phyloP scores from a whole-genome alignment of 2,329 filamentous ascomycete genomes.

The Aspergillus oerlinghausenensis region DNA sequence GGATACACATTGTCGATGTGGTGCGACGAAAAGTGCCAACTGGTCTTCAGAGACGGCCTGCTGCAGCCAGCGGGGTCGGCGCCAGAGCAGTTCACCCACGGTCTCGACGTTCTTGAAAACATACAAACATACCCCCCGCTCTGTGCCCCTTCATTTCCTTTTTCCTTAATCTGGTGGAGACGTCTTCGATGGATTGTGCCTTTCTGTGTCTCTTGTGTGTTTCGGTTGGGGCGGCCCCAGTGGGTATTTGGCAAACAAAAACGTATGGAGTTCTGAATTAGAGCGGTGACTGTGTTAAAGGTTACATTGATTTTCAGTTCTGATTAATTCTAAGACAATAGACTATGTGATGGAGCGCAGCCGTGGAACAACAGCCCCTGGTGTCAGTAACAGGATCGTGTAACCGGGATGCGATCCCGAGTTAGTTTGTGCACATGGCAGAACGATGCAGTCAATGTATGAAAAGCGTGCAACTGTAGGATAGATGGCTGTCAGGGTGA shows the following conservation, averaged over 20 bases:
- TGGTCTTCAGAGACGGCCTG: conserved; percentile 15
- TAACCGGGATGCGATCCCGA: not conserved
- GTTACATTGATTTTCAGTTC: not conserved
- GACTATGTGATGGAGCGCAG: not conserved
- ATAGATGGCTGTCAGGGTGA: not conserved
- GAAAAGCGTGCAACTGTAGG: not conserved
- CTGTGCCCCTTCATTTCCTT: conserved; percentile 8
- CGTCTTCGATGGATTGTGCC: conserved; percentile 4
- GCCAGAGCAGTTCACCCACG: conserved; percentile 20
- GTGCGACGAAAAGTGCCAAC: conserved; percentile 22
- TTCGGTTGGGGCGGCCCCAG: conserved; percentile 1
- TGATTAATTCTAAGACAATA: not conserved
- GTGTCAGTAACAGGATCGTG: not conserved
- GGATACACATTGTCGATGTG: conserved; percentile 30
- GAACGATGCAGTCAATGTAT: not conserved
- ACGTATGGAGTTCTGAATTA: conserved; percentile 7
- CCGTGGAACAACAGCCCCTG: not conserved
- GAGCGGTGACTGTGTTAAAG: not conserved
- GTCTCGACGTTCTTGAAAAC: conserved; percentile 17
- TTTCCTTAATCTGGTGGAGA: conserved; percentile 1
- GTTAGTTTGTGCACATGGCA: not conserved
- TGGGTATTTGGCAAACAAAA: conserved; percentile 4
- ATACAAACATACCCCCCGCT: not conserved
- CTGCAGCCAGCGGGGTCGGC: conserved; percentile 6
- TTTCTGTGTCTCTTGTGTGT: conserved; percentile 6